These are phyloP conservation scores for Juglanconis oblonga DNA, from an alignment of 2,329 filamentous ascomycete genomes.

Conservation along the genomic window DNA sequence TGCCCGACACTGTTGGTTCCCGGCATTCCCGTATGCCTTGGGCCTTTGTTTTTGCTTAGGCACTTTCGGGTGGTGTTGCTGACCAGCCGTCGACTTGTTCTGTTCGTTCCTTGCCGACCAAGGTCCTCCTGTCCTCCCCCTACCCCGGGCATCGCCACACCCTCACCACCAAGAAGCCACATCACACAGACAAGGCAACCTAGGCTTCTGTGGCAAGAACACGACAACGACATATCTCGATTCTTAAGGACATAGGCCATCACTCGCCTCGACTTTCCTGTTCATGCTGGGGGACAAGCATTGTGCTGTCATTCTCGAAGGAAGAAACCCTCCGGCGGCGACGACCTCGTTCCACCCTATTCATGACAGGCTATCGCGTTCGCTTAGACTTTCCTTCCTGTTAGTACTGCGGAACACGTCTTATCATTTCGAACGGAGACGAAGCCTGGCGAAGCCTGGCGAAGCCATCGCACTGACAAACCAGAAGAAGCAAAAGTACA, in stretches of 20 bases:
- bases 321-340: not conserved
- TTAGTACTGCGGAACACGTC: slow-evolving; percentile 5
- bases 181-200: not conserved
- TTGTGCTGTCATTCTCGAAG: not conserved
- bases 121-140: not conserved
- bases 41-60: not conserved
- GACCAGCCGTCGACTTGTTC: too few relatives aligned
- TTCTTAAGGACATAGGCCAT: not conserved
- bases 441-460: not conserved
- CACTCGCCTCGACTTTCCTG: slow-evolving; percentile 9
- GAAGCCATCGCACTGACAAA: slow-evolving; percentile 13
- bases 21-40: not conserved
- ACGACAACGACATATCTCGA: not conserved
- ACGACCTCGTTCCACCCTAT: not conserved
- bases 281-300: slow-evolving; percentile 2
- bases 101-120: not conserved
- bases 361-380: not conserved
- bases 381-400: not conserved
- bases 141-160: slow-evolving; percentile 2
- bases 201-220: slow-evolving; percentile 10
- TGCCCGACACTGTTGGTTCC: not conserved
- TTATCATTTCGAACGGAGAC: not conserved
- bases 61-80: too few relatives aligned
- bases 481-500: not conserved
- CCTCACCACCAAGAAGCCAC: slow-evolving; percentile 1